A percentile compares a stretch with the other conserved stretches of the same genome.
phyloP scores from a whole-genome alignment of 202 grass and related monocot genomes.

The Carex arenaria region DNA sequence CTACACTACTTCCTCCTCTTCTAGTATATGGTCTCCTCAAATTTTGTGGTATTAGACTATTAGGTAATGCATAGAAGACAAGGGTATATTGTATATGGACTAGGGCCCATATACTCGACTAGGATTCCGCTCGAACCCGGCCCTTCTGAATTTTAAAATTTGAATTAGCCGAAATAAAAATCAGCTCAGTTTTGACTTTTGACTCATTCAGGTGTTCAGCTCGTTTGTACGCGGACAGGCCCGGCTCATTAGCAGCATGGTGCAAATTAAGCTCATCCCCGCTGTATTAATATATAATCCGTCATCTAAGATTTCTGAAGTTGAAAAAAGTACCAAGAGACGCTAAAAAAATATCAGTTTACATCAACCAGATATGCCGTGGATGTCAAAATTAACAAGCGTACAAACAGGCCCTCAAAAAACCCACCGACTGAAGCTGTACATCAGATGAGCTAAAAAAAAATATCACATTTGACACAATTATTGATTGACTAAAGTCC shows the following conservation, averaged over 20 bases:
- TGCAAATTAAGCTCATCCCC: neutral
- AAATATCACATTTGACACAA: neutral
- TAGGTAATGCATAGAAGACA: no score
- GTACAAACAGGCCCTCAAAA: neutral
- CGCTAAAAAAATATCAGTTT: neutral
- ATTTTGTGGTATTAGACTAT: no score
- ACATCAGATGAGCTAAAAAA: conserved; percentile 2
- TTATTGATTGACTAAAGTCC: neutral
- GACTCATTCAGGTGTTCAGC: no score
- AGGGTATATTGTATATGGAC: no score
- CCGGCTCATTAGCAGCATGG: neutral
- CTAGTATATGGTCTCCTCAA: no score
- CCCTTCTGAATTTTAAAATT: no score
- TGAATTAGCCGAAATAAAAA: no score
- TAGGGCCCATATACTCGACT: no score
- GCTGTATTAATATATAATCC: neutral
- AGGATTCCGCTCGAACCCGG: no score
- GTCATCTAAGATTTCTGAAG: neutral
- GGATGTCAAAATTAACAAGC: neutral
- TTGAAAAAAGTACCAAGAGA: neutral
- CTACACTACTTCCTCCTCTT: conserved; percentile 39
- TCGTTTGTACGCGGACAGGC: no score
- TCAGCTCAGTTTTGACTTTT: no score
- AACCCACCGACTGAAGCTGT: neutral
- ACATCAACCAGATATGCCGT: neutral